Evolutionary conservation across 306 rosid species (phyloP).

Genomic region (Malus orientalis): DNA sequence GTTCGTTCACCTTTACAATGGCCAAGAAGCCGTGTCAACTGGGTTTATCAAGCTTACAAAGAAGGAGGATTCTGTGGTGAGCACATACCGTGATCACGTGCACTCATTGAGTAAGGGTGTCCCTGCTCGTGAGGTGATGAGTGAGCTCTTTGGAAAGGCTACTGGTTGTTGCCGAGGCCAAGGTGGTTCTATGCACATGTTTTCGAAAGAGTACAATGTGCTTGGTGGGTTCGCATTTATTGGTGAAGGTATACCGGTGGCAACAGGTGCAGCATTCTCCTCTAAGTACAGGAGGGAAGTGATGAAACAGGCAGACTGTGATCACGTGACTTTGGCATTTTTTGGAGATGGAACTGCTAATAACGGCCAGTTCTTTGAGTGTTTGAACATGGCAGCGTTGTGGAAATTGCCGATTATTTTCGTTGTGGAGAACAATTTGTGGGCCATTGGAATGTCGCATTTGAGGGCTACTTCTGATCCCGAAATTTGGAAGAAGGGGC

Average conservation of each 20-base stretch:
- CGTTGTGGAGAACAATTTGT: slow-evolving; percentile 95
- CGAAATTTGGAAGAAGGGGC: slow-evolving; percentile 96
- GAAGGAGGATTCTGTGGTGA: slow-evolving; percentile 71
- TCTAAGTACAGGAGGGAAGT: slow-evolving; percentile 78
- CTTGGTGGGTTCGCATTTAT: slow-evolving; percentile 96
- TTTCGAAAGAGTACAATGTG: slow-evolving; percentile 81
- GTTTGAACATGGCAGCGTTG: slow-evolving; percentile 95
- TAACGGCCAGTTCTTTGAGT: slow-evolving; percentile 94
- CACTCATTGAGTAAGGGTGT: slow-evolving; percentile 97
- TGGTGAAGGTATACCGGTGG: slow-evolving; percentile 97
- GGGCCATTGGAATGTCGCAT: slow-evolving; percentile 99
- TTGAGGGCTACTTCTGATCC: slow-evolving; percentile 96
- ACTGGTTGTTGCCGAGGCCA: slow-evolving; percentile 98
- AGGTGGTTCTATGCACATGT: slow-evolving; percentile 99
- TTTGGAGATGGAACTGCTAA: slow-evolving; percentile 96
- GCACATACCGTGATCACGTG: slow-evolving; percentile 97
- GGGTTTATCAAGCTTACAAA: slow-evolving; percentile 85
- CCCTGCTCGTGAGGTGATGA: slow-evolving; percentile 85
- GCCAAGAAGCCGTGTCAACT: slow-evolving; percentile 98
- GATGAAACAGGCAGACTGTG: slow-evolving; percentile 57
- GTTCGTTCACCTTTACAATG: slow-evolving; percentile 96
- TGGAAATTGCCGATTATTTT: slow-evolving; percentile 96
- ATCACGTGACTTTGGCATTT: slow-evolving; percentile 78
- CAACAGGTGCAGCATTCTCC: slow-evolving; percentile 94
- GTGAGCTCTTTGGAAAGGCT: slow-evolving; percentile 96